Conservation (phyloP, 2,329 filamentous ascomycete genomes). For the Fusarium subtropicale region DNA sequence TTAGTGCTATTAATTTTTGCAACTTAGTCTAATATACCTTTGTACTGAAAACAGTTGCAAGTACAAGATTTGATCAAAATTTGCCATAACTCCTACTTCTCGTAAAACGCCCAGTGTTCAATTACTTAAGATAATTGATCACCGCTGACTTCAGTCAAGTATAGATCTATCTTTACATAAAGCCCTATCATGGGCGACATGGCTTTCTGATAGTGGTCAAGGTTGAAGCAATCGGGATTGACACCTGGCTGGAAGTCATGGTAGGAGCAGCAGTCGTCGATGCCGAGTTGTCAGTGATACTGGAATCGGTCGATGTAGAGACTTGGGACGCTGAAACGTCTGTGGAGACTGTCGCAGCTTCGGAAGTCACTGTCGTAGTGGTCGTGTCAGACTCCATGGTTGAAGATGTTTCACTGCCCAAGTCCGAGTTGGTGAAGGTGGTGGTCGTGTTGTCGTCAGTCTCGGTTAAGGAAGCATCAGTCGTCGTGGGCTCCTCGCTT, state of each 20-base stretch:
- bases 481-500: background rate
- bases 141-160: rapidly evolving
- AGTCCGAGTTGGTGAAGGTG: background rate
- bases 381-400: background rate
- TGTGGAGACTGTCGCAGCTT: background rate
- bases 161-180: background rate
- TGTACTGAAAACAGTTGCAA: no score
- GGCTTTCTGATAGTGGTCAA: background rate
- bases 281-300: rapidly evolving
- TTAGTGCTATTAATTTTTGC: no score
- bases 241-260: background rate
- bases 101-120: no score
- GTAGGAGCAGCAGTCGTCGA: background rate
- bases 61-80: no score
- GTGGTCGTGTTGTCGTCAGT: background rate
- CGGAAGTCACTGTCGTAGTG: background rate
- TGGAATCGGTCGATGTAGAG: background rate
- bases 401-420: background rate
- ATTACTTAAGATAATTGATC: no score
- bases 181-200: background rate
- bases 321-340: background rate
- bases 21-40: no score
- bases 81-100: no score
- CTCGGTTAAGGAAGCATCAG: background rate
- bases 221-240: background rate